Base-by-base conservation (phyloP, 2,329 filamentous ascomycete species). In the Leptodontidium sp. region DNA sequence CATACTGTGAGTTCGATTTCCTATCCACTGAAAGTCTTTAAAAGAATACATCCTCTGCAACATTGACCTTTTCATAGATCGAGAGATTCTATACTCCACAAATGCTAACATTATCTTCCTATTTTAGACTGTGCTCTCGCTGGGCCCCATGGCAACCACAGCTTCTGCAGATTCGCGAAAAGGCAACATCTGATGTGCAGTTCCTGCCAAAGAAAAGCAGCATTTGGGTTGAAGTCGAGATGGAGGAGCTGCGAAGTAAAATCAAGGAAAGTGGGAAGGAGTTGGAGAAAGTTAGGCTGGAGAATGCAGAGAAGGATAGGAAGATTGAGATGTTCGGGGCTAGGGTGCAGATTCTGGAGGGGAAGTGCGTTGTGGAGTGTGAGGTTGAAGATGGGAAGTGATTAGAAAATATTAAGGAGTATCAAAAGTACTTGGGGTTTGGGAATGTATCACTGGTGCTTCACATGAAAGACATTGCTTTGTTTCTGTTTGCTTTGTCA, bases 331-430 rank as follows among this genome's bases (percentile, higher is more conserved):
- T 29, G 11, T 53, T 24, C 24, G 17, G 15, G 24, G 50, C 50
- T 32, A 53, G 24, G 26, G 24, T 53, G 24, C 50, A 53, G 24
- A 53, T 53, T 29, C 50, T 32, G 50, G 50, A 53, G 24, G 50
- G 50, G 24, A 7, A 32, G 26, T 3, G 12, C 2, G 26, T 14
- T 29, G 50, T 32, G 12, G 50, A 53, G 8, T 32, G 50, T 17
- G 14, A 53, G 24, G 3, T 12, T 53, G 24, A 32, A 24, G 14
- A 32, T 29, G n/a, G 40, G 40, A 17, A 14, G 40, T 47, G 43
- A 47, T 47, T 17, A 2, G 12, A n/a, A 47, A 12, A 40, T 6
- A 2, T 12, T 11, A 8, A 40, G 38, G 38, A 11, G 4, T 40
- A 7, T 40, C 11, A 40, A 2, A 40, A 40, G 38, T 6, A 12